These are phyloP conservation scores for Ceratobasidium sp. DNA, from an alignment of 1,284 basidiomycete genomes.

Conservation along the genomic window DNA sequence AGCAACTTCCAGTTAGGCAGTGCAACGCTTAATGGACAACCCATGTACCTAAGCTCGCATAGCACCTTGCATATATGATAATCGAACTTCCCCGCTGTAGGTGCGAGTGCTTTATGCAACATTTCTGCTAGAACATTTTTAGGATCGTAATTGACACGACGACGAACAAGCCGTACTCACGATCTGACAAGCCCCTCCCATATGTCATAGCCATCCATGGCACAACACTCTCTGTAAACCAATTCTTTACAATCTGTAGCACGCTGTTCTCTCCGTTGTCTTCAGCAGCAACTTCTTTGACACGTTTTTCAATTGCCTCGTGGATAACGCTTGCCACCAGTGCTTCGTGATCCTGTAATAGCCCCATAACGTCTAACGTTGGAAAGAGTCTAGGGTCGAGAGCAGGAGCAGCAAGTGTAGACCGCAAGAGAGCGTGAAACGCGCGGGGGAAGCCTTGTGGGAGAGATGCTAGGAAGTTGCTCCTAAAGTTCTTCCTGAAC, in stretches of 20 bases:
- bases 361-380: slow-evolving; percentile 78
- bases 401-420: slow-evolving; percentile 67
- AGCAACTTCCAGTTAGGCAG: slow-evolving; percentile 10
- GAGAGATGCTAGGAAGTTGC: slow-evolving; percentile 72
- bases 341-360: slow-evolving; percentile 87
- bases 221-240: slow-evolving; percentile 83
- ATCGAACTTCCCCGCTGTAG: slow-evolving; percentile 88
- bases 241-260: slow-evolving; percentile 72
- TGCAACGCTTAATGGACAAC: background rate
- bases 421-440: slow-evolving; percentile 79
- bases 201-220: slow-evolving; percentile 88
- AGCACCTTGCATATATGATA: slow-evolving; percentile 92
- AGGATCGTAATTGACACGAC: slow-evolving; percentile 46
- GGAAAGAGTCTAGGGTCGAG: slow-evolving; percentile 65
- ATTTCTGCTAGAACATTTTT: slow-evolving; percentile 48
- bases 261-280: slow-evolving; percentile 73
- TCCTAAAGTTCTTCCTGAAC: slow-evolving; percentile 49
- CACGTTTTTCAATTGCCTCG: slow-evolving; percentile 82
- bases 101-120: slow-evolving; percentile 73
- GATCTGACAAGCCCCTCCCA: slow-evolving; percentile 70
- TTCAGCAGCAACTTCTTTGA: slow-evolving; percentile 70
- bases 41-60: slow-evolving; percentile 81
- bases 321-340: slow-evolving; percentile 87
- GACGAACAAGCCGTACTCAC: slow-evolving; percentile 58
- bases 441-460: slow-evolving; percentile 70